These are phyloP conservation scores for Rhipidocladum racemiflorum DNA, from an alignment of 176 grass and related monocot species.

Conservation along the genomic window DNA sequence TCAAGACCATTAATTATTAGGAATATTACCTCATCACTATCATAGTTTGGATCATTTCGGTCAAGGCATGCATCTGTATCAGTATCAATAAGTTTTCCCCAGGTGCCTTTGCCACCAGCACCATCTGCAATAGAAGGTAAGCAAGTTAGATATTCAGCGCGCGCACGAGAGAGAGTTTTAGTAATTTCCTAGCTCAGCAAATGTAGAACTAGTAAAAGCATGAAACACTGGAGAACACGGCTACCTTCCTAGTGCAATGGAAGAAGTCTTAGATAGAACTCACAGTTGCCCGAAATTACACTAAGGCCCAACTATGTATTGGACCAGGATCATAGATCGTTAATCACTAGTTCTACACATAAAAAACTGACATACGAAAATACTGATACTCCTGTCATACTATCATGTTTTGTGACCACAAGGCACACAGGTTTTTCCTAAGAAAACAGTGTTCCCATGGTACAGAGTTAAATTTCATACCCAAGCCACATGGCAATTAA, in stretches of 20 bases:
- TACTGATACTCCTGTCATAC: background rate
- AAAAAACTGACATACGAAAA: background rate
- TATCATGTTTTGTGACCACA: background rate
- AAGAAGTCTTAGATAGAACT: background rate
- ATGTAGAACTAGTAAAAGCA: background rate
- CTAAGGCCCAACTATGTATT: background rate
- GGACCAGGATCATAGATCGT: background rate
- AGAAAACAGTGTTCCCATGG: background rate
- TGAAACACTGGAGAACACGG: background rate
- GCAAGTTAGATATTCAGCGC: conserved; percentile 23
- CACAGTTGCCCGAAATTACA: background rate
- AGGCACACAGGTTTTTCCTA: background rate
- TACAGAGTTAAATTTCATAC: conserved; percentile 6
- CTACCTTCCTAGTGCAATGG: background rate
- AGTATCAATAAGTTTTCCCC: conserved; percentile 85
- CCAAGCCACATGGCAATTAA: background rate
- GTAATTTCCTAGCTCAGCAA: background rate
- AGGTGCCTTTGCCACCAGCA: conserved; percentile 89
- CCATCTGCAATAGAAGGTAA: conserved; percentile 64
- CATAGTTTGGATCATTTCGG: conserved; percentile 95
- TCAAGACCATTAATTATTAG: conserved; percentile 20
- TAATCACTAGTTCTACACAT: background rate
- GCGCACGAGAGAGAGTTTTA: background rate
- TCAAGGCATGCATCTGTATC: conserved; percentile 69
- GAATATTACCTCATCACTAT: conserved; percentile 72